These are phyloP conservation scores for Cladophialophora chaetospira DNA, from an alignment of 2,329 filamentous ascomycete species.

Conservation along the genomic window DNA sequence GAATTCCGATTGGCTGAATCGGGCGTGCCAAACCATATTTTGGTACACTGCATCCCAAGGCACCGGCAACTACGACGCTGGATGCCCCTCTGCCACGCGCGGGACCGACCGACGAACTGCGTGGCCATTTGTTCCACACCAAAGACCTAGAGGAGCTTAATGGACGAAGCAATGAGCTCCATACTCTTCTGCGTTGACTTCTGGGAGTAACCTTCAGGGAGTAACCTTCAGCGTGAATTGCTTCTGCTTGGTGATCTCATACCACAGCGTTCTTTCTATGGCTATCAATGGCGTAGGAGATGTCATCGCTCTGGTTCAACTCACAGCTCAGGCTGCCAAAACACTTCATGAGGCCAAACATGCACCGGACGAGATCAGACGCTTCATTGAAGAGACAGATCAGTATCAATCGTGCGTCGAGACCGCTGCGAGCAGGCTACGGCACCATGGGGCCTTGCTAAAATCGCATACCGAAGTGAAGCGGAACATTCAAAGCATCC, in stretches of 20 bases:
- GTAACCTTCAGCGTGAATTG: neutral
- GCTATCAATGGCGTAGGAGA: constrained; percentile 19
- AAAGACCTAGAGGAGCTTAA: neutral
- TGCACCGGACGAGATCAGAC: constrained; percentile 9
- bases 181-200: neutral
- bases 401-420: constrained; percentile 7
- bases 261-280: neutral
- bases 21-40: neutral
- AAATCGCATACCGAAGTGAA: constrained; percentile 11
- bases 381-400: constrained; percentile 10
- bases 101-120: constrained; percentile 5
- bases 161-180: neutral
- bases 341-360: constrained; percentile 9
- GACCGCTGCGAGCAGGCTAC: constrained; percentile 5
- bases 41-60: neutral
- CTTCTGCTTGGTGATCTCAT: constrained; percentile 6
- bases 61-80: too few relatives aligned
- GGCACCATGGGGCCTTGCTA: constrained; percentile 11
- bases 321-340: constrained; percentile 6
- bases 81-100: constrained; percentile 9
- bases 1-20: constrained; percentile 3
- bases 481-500: constrained; percentile 8
- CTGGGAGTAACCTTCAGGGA: too few relatives aligned
- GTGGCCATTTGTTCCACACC: neutral
- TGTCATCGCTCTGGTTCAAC: constrained; percentile 13